phyloP scores from a whole-genome alignment of 345 rosid species.

The Eucalyptus victrix region DNA sequence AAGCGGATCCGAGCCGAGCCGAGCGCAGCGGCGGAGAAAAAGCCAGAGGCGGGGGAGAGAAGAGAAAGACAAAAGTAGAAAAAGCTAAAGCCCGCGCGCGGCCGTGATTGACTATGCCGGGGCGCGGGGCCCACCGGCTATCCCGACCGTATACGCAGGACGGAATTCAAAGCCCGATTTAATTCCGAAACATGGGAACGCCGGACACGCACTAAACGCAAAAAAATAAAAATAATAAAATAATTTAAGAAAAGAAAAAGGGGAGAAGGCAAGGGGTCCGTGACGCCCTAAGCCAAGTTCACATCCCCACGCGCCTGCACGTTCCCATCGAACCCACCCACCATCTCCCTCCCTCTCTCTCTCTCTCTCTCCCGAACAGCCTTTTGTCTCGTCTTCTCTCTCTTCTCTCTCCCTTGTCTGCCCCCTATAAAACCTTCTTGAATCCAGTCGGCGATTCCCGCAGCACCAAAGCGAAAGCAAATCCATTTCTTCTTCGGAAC shows the following conservation, averaged over 20 bases:
- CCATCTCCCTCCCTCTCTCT: neutral
- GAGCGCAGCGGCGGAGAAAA: neutral
- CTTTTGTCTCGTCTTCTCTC: conserved; percentile 6
- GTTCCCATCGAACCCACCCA: neutral
- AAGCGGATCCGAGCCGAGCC: neutral
- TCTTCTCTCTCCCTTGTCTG: conserved; percentile 2
- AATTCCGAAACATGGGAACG: neutral
- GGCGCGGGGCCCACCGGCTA: neutral
- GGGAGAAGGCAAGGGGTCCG: conserved; percentile 20
- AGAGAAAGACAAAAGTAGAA: neutral
- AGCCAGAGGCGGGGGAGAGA: neutral
- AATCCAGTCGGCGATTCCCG: neutral
- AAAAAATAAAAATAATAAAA: neutral
- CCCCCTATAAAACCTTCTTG: conserved; percentile 27
- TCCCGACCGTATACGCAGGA: neutral
- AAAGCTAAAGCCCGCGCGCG: neutral
- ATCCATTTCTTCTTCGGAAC: conserved; percentile 1
- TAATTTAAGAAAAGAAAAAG: neutral
- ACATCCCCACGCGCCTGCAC: conserved; percentile 26
- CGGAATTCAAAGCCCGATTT: neutral
- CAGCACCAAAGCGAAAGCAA: neutral
- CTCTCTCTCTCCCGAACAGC: neutral
- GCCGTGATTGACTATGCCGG: neutral
- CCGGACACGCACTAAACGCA: neutral
- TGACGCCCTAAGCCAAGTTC: conserved; percentile 21